These are phyloP conservation scores for Colletotrichum higginsianum DNA, from an alignment of 2,329 filamentous ascomycete species.

Conservation along the genomic window DNA sequence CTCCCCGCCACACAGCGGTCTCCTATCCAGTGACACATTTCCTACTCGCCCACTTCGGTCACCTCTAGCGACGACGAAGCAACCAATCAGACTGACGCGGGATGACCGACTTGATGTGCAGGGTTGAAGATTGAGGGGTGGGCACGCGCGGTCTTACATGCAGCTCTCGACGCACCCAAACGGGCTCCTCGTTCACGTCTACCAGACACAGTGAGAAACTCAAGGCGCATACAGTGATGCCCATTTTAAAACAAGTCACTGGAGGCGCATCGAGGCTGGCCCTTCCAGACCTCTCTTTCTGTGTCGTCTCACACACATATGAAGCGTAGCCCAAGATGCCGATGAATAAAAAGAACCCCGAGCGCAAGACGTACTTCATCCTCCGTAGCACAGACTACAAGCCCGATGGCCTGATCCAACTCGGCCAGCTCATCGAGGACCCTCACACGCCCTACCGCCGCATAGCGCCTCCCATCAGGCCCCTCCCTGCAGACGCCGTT, in stretches of 20 bases:
- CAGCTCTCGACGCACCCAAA: slow-evolving; percentile 8
- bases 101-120: too few relatives aligned
- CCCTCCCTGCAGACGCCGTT: slow-evolving; percentile 3
- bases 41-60: too few relatives aligned
- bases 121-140: background rate
- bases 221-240: background rate
- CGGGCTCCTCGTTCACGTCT: background rate
- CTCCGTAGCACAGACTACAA: slow-evolving; percentile 13
- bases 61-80: too few relatives aligned
- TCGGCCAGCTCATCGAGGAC: slow-evolving; percentile 30
- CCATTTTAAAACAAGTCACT: background rate
- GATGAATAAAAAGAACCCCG: background rate
- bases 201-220: background rate
- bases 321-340: background rate
- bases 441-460: slow-evolving; percentile 12
- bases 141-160: background rate
- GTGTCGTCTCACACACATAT: background rate
- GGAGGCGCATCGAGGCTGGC: background rate
- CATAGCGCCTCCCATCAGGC: slow-evolving; percentile 4
- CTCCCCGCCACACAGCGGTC: too few relatives aligned
- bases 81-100: too few relatives aligned
- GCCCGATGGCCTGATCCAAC: slow-evolving; percentile 8
- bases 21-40: too few relatives aligned
- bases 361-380: slow-evolving; percentile 22
- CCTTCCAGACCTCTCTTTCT: background rate